Percentiles rank a stretch among this genome's conserved stretches.
Conservation (phyloP, 2,329 filamentous ascomycete genomes). For the Penicillium sp. region DNA sequence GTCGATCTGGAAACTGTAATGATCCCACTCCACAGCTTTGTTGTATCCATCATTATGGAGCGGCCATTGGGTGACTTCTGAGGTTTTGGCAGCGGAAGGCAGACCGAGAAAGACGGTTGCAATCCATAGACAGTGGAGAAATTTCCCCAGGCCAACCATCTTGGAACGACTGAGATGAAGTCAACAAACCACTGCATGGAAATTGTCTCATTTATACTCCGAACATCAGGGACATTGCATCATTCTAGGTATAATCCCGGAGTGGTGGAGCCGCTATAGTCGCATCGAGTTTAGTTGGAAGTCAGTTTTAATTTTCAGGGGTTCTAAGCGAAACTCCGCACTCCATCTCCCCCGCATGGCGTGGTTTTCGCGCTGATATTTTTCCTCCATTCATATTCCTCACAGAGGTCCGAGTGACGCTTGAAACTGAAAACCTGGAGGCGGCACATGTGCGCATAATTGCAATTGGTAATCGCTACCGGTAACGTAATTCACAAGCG, state of each 20-base stretch:
- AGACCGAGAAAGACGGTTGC: constrained; percentile 7
- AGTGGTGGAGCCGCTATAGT: constrained; percentile 1
- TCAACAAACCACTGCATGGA: background rate
- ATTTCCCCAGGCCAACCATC: background rate
- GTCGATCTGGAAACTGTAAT: constrained; percentile 54
- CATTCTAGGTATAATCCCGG: background rate
- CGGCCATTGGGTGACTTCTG: constrained; percentile 42
- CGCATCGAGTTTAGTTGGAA: background rate
- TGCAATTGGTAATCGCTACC: background rate
- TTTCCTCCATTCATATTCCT: constrained; percentile 15
- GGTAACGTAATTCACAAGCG: no score
- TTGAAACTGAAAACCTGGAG: background rate
- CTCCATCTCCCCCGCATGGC: constrained; percentile 1
- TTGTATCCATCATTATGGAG: constrained; percentile 51
- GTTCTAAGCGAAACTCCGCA: constrained; percentile 5
- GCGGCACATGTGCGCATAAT: background rate
- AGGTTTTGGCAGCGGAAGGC: constrained; percentile 2
- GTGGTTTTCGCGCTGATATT: constrained; percentile 1
- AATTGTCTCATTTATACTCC: background rate
- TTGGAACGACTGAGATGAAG: background rate
- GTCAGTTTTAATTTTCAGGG: background rate
- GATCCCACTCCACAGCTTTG: constrained; percentile 52
- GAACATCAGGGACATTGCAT: background rate
- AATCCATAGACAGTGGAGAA: constrained; percentile 10
- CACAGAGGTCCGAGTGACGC: background rate